Evolutionary conservation across 108 stramenopile species (phyloP).

Genomic region (Halocafeteria seosinensis): DNA sequence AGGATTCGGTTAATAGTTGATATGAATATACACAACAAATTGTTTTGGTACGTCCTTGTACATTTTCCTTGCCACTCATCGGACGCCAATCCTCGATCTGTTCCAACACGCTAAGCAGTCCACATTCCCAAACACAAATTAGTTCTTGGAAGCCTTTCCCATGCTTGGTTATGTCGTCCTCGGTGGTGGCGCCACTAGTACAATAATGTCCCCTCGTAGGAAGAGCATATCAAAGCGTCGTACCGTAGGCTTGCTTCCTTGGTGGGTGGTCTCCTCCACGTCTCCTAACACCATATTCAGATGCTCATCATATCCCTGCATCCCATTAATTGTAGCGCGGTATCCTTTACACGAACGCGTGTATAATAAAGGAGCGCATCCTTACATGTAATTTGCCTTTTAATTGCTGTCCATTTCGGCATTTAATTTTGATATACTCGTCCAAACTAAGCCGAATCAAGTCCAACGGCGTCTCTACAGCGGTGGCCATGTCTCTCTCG

Average conservation of each 20-base stretch:
- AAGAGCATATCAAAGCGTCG: constrained; percentile 95
- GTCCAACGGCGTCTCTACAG: constrained; percentile 63
- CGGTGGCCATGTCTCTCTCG: too few species aligned
- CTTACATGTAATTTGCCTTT: constrained; percentile 87
- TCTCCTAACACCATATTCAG: constrained; percentile 96
- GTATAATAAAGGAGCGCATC: background rate
- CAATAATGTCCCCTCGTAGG: constrained; percentile 88
- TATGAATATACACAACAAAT: too few species aligned
- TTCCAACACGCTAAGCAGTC: too few species aligned
- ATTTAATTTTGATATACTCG: constrained; percentile 95
- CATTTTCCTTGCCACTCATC: too few species aligned
- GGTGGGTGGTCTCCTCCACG: constrained; percentile 81
- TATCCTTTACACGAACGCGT: background rate
- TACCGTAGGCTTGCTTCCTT: background rate
- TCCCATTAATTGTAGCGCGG: background rate
- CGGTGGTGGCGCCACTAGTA: constrained; percentile 38
- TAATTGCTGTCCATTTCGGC: constrained; percentile 82
- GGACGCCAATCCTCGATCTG: too few species aligned
- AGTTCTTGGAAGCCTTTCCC: too few species aligned
- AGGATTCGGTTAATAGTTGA: too few species aligned
- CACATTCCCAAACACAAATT: too few species aligned
- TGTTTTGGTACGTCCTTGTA: too few species aligned
- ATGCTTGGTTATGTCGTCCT: constrained; percentile 22
- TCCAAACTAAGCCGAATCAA: constrained; percentile 88
- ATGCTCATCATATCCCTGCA: constrained; percentile 91